Base-by-base conservation (phyloP, 2,329 filamentous ascomycete species). In the Dothistroma septosporum region DNA sequence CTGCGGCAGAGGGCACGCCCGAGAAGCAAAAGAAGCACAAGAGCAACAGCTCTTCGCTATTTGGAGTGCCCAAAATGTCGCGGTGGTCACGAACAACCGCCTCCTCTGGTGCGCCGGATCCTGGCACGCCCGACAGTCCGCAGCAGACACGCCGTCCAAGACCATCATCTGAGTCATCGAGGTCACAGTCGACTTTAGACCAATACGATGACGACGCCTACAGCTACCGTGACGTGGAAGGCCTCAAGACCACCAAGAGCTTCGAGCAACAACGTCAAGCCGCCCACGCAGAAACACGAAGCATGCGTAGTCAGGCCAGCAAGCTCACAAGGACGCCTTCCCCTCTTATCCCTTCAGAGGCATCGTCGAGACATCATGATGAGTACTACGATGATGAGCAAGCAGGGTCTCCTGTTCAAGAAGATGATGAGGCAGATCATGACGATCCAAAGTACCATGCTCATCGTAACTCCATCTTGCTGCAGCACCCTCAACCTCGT, bases 11-110 rank as follows among this genome's bases (percentile, higher is more conserved):
- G 77, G 87, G 86, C 59, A 86, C 84, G 1, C 87, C 90, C 9
- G 88, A 91, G 6, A 91, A 90, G 76, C 84, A 85, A 64, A 90
- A 89, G 75, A 97, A 96, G 78, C 90, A 95, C 78, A 96, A 96
- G 74, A 93, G 91, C 0, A 89, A 85, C 72, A 86, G 87, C 60
- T 94, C 91, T 0, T 91, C 90, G 0, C 81, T 87, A 80, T 89
- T 96, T 59, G 77, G 76, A 53, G 68, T 78, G 63, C 92, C 92
- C 24, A 97, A 96, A 79, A 92, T 96, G 64, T 97, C 94, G 6
- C 86, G 94, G 48, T 99, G 94, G 94, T 97, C 93, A 0, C 94
- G 95, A 77, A 97, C 93, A 1, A 99, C 94, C 0, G 85, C 92
- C 4, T 96, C 92, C 0, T 96, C 91, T 62, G 86, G 92, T 48